Conservation (phyloP, 768 basidiomycete genomes). For the Agrocybe chaxingu region DNA sequence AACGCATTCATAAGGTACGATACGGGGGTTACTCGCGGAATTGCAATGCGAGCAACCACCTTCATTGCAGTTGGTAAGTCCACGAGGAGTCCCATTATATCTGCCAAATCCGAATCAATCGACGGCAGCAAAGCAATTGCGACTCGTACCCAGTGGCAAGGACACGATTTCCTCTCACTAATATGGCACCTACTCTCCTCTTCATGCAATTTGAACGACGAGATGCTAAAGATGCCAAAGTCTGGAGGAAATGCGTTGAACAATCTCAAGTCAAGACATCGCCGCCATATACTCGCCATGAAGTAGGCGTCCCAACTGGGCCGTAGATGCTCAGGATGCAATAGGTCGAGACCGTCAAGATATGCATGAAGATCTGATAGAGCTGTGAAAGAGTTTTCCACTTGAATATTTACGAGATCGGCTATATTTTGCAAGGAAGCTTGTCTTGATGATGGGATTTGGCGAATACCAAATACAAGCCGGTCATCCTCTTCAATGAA, state of each 20-base stretch:
- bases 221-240: constrained; percentile 86
- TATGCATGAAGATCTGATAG: constrained; percentile 54
- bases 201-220: constrained; percentile 96
- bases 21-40: constrained; percentile 37
- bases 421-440: constrained; percentile 29
- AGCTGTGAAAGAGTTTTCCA: constrained; percentile 63
- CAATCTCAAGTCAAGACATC: neutral
- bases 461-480: constrained; percentile 52
- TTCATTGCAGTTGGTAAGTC: constrained; percentile 84
- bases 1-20: constrained; percentile 72
- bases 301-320: constrained; percentile 97
- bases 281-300: constrained; percentile 57
- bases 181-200: constrained; percentile 88
- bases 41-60: constrained; percentile 89
- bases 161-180: constrained; percentile 82
- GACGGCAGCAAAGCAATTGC: neutral
- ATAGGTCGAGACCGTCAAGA: constrained; percentile 65
- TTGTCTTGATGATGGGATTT: constrained; percentile 6
- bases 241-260: constrained; percentile 38
- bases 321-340: constrained; percentile 71
- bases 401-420: constrained; percentile 56
- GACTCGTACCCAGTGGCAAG: constrained; percentile 68
- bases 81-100: constrained; percentile 95
- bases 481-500: constrained; percentile 77
- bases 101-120: constrained; percentile 30